Percentiles rank a stretch among this genome's conserved stretches.
phyloP scores from a whole-genome alignment of 306 rosid genomes.

The Trifolium dubium region DNA sequence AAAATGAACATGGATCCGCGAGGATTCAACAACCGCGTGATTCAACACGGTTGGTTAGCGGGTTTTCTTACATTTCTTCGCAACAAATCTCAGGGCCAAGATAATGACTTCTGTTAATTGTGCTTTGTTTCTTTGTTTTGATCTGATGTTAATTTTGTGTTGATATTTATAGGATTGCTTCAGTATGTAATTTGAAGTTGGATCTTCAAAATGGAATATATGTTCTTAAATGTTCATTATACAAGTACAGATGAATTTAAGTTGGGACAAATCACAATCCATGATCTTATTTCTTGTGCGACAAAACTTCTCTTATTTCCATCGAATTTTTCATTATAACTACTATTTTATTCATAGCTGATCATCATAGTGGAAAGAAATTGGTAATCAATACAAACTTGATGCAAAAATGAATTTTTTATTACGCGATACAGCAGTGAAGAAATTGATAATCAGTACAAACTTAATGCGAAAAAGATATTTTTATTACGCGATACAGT shows the following conservation, averaged over 20 bases:
- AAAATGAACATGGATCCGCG: slow-evolving; percentile 37
- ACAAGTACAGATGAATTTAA: neutral
- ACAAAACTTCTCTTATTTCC: neutral
- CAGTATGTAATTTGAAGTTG: slow-evolving; percentile 19
- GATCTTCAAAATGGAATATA: slow-evolving; percentile 1
- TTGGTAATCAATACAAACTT: neutral
- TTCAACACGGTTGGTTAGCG: slow-evolving; percentile 22
- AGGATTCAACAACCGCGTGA: slow-evolving; percentile 40
- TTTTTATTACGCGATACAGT: neutral
- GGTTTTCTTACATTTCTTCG: slow-evolving; percentile 72
- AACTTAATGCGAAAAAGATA: neutral
- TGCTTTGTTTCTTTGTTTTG: neutral
- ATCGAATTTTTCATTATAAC: neutral
- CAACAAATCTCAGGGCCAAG: slow-evolving; percentile 91
- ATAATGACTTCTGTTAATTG: slow-evolving; percentile 42
- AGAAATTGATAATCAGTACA: neutral
- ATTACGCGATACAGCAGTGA: neutral
- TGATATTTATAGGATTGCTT: slow-evolving; percentile 3
- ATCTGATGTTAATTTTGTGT: slow-evolving; percentile 29
- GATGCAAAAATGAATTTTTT: neutral
- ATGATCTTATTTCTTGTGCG: neutral
- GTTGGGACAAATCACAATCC: neutral
- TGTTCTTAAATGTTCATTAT: neutral
- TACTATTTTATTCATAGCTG: neutral
- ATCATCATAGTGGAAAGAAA: neutral